Base-by-base conservation (phyloP, 208 protist species). In the Crithidia bombi region DNA sequence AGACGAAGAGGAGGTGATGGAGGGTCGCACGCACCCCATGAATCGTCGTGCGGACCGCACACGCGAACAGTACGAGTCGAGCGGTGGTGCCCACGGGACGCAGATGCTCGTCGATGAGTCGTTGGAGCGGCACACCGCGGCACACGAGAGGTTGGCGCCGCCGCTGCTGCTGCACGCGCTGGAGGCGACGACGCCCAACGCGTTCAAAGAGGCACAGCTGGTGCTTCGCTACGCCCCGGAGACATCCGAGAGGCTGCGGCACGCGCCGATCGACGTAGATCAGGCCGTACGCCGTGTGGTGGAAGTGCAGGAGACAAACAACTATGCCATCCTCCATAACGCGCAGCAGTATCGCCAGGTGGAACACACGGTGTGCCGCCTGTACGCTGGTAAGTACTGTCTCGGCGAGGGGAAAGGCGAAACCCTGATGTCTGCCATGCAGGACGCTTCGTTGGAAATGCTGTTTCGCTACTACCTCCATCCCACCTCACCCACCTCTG, bases 391-490 rank as follows among this genome's bases (percentile, higher is more conserved):
- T 17, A 65, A 32, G 15, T 55, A 79, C 56, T 93, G 89, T 66
- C 81, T 96, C 46, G 91, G 91, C 33, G 84, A 94, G 69, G 91
- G 91, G 15, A 96, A 96, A 61, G 89, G 91, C 0, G 89, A 94
- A 58, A 85, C 78, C 23, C 62, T 94, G n/a, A 93, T 93, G 84
- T 72, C 89, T 47, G 85, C 87, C 5, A 93, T 93, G 50, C 82
- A 96, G 63, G 85, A 92, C 44, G 89, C 91, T 0, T 85, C 85
- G 11, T 78, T 89, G 64, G 76, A 93, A 59, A 88, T 86, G 75
- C 61, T 94, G 3, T 69, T 81, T 39, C 91, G 89, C 57, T 96
- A 96, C 82, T 96, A 96, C 63, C 62, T 91, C 36, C 58, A 58
- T n/a, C 30, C 50, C 21, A 23, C 63, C 4, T 10, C 46, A 23